A percentile compares a stretch with the other conserved stretches of the same genome.
Conservation (phyloP, 2,329 filamentous ascomycete genomes). For the Helicocarpus griseus region DNA sequence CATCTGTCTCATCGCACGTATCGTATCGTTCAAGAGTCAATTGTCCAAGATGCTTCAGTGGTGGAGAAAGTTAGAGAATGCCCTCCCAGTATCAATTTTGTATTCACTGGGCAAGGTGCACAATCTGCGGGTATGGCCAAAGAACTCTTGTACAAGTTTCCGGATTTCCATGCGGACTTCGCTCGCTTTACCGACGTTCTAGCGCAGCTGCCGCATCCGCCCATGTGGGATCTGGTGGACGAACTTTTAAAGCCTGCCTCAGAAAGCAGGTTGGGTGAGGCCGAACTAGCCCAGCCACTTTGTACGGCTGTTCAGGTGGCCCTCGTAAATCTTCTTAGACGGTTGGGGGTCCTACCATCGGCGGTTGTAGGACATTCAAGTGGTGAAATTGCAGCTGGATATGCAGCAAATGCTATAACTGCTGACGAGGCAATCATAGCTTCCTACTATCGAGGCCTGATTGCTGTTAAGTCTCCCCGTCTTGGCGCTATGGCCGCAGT, state of each 20-base stretch:
- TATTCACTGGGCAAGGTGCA: slow-evolving; percentile 14
- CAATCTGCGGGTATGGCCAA: slow-evolving; percentile 9
- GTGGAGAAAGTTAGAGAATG: too few relatives aligned
- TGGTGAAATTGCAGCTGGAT: slow-evolving; percentile 14
- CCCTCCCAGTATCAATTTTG: slow-evolving; percentile 1
- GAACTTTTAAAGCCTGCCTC: too few relatives aligned
- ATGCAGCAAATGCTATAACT: slow-evolving; percentile 18
- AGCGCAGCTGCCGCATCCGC: background rate
- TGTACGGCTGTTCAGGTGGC: slow-evolving; percentile 11
- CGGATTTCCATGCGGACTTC: too few relatives aligned
- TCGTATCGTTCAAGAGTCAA: background rate
- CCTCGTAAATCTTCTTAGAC: slow-evolving; percentile 4
- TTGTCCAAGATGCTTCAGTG: too few relatives aligned
- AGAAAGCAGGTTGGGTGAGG: background rate
- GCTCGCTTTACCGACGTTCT: too few relatives aligned
- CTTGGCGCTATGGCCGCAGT: slow-evolving; percentile 11
- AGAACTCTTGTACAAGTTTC: too few relatives aligned
- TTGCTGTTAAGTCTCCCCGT: slow-evolving; percentile 13
- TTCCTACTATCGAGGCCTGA: slow-evolving; percentile 35
- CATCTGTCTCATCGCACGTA: too few relatives aligned
- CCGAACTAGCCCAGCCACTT: slow-evolving; percentile 9
- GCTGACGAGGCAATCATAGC: slow-evolving; percentile 29
- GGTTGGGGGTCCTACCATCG: slow-evolving; percentile 5
- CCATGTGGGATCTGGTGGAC: background rate
- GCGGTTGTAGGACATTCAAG: slow-evolving; percentile 12